These are phyloP conservation scores for Wickerhamomyces ciferrii DNA, from an alignment of 805 yeast species.

Conservation along the genomic window DNA sequence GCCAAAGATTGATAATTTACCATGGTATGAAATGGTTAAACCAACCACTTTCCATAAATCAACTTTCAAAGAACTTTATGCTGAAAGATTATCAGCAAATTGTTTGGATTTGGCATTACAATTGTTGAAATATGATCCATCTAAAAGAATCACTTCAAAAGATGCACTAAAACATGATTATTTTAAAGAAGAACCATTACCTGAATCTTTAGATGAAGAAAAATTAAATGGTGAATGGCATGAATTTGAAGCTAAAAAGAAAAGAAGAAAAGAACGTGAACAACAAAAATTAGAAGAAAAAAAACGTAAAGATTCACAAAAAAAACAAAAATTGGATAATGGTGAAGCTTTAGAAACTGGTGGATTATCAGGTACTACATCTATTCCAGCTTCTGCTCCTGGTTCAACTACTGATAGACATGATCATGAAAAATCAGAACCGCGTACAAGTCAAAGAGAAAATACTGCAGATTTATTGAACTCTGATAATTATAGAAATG, in stretches of 20 bases:
- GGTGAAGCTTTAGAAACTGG: neutral
- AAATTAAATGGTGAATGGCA: slow-evolving; percentile 84
- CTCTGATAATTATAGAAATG: neutral
- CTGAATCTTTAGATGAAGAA: slow-evolving; percentile 53
- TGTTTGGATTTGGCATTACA: slow-evolving; percentile 62
- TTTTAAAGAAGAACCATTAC: slow-evolving; percentile 64
- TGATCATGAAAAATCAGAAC: neutral
- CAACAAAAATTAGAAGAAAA: slow-evolving; percentile 15
- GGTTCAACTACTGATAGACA: neutral
- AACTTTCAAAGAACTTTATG: slow-evolving; percentile 37
- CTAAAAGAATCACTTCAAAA: slow-evolving; percentile 56
- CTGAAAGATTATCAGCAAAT: slow-evolving; percentile 36
- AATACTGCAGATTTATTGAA: neutral
- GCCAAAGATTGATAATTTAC: slow-evolving; percentile 75
- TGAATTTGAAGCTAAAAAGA: slow-evolving; percentile 89
- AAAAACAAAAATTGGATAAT: slow-evolving; percentile 4
- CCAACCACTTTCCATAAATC: slow-evolving; percentile 36
- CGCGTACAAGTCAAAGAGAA: neutral
- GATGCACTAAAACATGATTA: slow-evolving; percentile 69
- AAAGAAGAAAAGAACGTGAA: slow-evolving; percentile 28
- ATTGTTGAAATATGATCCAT: slow-evolving; percentile 67
- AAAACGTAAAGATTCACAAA: neutral
- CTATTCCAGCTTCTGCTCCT: neutral
- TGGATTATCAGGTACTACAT: neutral
- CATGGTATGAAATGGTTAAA: slow-evolving; percentile 87